Base-by-base conservation (phyloP, 2,329 filamentous ascomycete genomes). In the Penicillium sp. region DNA sequence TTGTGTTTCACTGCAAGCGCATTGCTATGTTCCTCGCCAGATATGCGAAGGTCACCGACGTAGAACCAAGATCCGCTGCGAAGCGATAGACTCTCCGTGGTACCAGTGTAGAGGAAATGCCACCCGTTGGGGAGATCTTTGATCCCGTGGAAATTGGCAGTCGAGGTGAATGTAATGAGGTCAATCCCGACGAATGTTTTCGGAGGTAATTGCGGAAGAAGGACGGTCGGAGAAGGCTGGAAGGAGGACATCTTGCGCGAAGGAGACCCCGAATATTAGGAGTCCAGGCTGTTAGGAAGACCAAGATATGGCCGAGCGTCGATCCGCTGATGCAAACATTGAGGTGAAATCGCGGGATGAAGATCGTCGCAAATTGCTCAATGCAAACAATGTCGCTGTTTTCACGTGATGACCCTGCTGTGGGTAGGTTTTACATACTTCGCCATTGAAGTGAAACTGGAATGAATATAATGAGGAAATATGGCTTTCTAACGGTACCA, bases 21-120 rank as follows among this genome's bases (percentile, higher is more conserved):
- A 12, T 47, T 42, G 29, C 34, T 37, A 15, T 44, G 13, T 12
- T 41, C 42, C 14, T 44, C 35, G 15, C 47, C 45, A 11, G 42
- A 33, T 12, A 54, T 52, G 26, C 48, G 44, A 25, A 61, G 56
- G 17, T 66, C 64, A 14, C 64, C 62, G 14, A 80, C 66, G 32
- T 71, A 67, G 53, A 80, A 75, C 79, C 79, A 82, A 22, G 72
- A 67, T 7, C 79, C 79, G 40, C 76, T 72, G n/a, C 79, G 70
- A 17, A 81, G 65, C 0, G 78, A 80, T 10, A 79, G 66, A 2
- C 72, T 74, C 33, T 71, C 69, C 38, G 75, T 77, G 13, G 73
- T 71, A 15, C 76, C 73, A 0, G 72, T 75, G 54, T 80, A 82
- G 12, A 79, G 59, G 47, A 82, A 80, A 54, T 82, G 79, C 54